phyloP scores from a whole-genome alignment of 108 stramenopile genomes.

The Epipyxis sp. region DNA sequence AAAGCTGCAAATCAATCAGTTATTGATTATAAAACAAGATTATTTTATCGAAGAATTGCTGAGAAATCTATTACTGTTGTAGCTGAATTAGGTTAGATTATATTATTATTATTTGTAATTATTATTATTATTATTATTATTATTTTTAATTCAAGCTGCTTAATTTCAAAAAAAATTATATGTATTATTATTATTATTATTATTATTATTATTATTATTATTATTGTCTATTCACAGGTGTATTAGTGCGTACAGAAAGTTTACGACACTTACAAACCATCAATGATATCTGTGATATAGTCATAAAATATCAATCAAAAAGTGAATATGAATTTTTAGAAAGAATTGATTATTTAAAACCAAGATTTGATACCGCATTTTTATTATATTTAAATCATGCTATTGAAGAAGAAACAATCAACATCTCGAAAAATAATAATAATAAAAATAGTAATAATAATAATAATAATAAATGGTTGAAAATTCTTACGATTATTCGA shows the following conservation, averaged over 20 bases:
- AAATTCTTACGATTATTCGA: background rate
- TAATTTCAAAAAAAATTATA: too few species aligned
- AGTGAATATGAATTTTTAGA: background rate
- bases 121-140: too few species aligned
- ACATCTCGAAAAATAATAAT: background rate
- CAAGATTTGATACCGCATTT: constrained; percentile 1
- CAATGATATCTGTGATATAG: background rate
- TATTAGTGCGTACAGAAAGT: background rate
- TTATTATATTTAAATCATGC: background rate
- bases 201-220: too few species aligned
- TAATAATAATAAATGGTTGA: background rate
- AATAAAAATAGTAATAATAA: background rate
- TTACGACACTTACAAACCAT: constrained; percentile 6
- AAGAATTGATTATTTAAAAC: background rate
- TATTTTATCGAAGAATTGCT: background rate
- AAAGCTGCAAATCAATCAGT: background rate
- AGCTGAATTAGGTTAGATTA: background rate
- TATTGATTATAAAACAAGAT: background rate
- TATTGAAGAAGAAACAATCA: background rate
- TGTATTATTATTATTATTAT: too few species aligned
- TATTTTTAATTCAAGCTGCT: too few species aligned
- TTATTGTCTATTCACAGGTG: too few species aligned
- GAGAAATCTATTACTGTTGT: background rate
- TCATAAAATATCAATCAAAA: background rate
- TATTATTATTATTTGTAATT: too few species aligned